A percentile compares a stretch with the other conserved stretches of the same genome.
Conservation (phyloP, 2,329 filamentous ascomycete species). For the Graphilbum ipis-grandicollis region DNA sequence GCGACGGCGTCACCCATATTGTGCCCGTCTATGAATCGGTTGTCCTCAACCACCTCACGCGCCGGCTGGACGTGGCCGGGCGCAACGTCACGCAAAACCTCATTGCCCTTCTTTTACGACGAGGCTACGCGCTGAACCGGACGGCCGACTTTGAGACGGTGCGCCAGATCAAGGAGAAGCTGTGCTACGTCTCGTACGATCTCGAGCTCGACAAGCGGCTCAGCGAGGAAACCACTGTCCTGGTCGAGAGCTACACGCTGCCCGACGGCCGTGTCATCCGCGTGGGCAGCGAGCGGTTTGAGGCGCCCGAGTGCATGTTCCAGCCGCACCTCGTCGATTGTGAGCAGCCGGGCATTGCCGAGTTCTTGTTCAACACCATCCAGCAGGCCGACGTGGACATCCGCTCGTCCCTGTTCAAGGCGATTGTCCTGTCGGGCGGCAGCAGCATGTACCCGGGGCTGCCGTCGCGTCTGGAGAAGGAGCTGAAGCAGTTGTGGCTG, state of each 20-base stretch:
- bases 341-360: constrained; percentile 89
- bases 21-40: constrained; percentile 97
- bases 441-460: constrained; percentile 98
- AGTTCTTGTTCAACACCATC: constrained; percentile 98
- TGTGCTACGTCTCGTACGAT: constrained; percentile 98
- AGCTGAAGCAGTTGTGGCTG: constrained; percentile 96
- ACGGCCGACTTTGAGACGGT: constrained; percentile 99
- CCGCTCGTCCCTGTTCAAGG: constrained; percentile 84
- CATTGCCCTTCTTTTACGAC: constrained; percentile 81
- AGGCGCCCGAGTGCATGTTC: constrained; percentile 95
- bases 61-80: constrained; percentile 84
- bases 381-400: constrained; percentile 93
- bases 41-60: constrained; percentile 90
- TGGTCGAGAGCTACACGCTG: constrained; percentile 94
- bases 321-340: constrained; percentile 96
- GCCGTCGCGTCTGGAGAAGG: constrained; percentile 89
- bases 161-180: constrained; percentile 98
- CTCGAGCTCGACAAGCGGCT: constrained; percentile 89
- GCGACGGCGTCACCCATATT: constrained; percentile 96
- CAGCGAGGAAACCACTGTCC: constrained; percentile 89
- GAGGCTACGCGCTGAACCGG: constrained; percentile 92
- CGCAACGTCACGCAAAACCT: constrained; percentile 97
- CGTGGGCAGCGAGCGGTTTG: constrained; percentile 92
- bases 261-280: constrained; percentile 92
- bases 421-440: constrained; percentile 87